Percentiles rank a stretch among this genome's conserved stretches.
These are phyloP conservation scores for Pseudognaphalium luteoalbum DNA, from an alignment of 129 eudicot genomes.

Conservation along the genomic window DNA sequence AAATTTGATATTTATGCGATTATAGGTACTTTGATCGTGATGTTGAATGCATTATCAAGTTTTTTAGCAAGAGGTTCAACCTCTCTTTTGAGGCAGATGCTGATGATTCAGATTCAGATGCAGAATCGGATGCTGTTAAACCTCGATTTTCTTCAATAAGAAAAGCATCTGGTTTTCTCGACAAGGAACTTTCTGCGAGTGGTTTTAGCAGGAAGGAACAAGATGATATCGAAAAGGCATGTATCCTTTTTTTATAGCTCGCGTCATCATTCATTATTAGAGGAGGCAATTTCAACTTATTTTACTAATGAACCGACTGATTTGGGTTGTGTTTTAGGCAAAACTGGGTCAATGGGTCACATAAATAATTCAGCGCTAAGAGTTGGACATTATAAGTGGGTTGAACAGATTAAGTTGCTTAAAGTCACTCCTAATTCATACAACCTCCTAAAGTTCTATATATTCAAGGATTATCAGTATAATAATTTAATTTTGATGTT, in stretches of 20 bases:
- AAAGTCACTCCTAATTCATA: neutral
- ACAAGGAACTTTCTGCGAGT: constrained; percentile 92
- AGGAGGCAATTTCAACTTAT: neutral
- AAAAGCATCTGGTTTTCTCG: constrained; percentile 65
- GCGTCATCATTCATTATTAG: neutral
- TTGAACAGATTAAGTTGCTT: neutral
- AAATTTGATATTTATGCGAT: constrained; percentile 9
- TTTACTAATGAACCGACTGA: neutral
- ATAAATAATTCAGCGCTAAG: neutral
- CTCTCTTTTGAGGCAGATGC: constrained; percentile 53
- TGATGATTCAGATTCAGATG: constrained; percentile 58
- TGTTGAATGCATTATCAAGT: constrained; percentile 83
- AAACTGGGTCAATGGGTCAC: neutral
- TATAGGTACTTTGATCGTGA: constrained; percentile 91
- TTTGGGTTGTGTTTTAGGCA: neutral
- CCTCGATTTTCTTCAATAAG: constrained; percentile 73
- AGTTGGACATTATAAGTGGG: neutral
- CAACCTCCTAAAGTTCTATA: neutral
- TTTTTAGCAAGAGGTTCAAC: constrained; percentile 76
- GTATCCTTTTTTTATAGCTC: neutral
- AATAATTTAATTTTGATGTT: neutral
- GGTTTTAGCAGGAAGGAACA: constrained; percentile 85
- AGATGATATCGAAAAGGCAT: constrained; percentile 74
- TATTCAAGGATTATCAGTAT: too few relatives aligned
- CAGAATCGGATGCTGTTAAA: constrained; percentile 47